Evolutionary conservation across 2,329 filamentous ascomycete species (phyloP).

Genomic region (Sarocladiaceae sp.): DNA sequence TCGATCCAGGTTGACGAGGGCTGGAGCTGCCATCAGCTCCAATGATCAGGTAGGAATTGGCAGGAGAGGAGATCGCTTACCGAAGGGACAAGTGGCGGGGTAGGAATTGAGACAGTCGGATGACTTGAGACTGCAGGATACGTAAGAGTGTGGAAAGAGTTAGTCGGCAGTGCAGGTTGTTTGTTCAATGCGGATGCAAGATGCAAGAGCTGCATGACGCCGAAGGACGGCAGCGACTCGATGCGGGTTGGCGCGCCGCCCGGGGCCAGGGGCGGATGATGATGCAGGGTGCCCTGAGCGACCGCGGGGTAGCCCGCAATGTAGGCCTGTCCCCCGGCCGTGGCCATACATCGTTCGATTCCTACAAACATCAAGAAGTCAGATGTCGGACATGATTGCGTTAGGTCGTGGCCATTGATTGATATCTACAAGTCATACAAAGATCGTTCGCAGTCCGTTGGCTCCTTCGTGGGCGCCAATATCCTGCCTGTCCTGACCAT

Average conservation of each 20-base stretch:
- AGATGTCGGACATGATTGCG: not conserved
- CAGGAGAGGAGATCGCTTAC: not conserved
- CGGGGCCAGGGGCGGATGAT: not conserved
- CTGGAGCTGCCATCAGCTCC: not conserved
- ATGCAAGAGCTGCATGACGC: constrained; percentile 4
- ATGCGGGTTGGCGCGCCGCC: not conserved
- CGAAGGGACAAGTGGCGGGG: not conserved
- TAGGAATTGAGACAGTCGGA: not conserved
- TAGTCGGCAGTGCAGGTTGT: not conserved
- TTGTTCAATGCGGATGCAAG: not conserved
- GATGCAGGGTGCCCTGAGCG: not conserved
- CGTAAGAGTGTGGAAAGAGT: not conserved
- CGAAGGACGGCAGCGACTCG: not conserved
- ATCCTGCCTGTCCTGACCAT: not conserved
- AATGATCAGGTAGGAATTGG: not conserved
- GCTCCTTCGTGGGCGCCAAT: not conserved
- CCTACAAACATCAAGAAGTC: too few relatives aligned
- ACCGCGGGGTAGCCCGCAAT: constrained; percentile 9
- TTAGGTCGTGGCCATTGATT: constrained; percentile 1
- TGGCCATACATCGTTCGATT: too few relatives aligned
- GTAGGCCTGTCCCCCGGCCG: too few relatives aligned
- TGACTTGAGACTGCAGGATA: not conserved
- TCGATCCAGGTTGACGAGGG: constrained; percentile 8
- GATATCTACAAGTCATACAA: constrained; percentile 9
- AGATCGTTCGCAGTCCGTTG: not conserved